A percentile compares a stretch with the other conserved stretches of the same genome.
Evolutionary conservation across 345 rosid species (phyloP).

Genomic region (Salix arbutifolia): DNA sequence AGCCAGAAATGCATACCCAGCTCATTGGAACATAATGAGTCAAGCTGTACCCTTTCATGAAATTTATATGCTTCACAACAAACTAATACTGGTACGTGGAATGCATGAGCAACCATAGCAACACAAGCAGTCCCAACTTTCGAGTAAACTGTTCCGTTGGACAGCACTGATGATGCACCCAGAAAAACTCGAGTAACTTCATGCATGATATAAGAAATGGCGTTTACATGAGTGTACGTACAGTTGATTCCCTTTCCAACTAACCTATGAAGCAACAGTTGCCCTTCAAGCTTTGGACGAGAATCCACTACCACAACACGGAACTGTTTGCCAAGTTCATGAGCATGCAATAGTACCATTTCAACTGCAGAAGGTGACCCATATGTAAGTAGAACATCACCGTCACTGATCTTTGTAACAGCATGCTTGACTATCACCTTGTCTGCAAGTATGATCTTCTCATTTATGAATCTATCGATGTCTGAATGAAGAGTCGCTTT

Average conservation of each 20-base stretch:
- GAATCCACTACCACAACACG: constrained; percentile 90
- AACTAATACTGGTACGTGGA: constrained; percentile 74
- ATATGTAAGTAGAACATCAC: constrained; percentile 91
- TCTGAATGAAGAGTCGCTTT: constrained; percentile 63
- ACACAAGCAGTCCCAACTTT: constrained; percentile 94
- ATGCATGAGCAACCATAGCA: constrained; percentile 95
- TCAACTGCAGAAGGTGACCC: constrained; percentile 89
- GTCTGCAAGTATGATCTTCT: constrained; percentile 75
- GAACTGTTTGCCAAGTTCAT: constrained; percentile 76
- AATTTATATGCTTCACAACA: constrained; percentile 97
- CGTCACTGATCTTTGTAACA: constrained; percentile 79
- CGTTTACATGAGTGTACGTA: constrained; percentile 85
- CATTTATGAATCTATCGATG: constrained; percentile 76
- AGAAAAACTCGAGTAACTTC: constrained; percentile 89
- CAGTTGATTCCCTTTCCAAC: constrained; percentile 72
- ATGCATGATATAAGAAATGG: constrained; percentile 88
- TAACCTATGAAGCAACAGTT: constrained; percentile 77
- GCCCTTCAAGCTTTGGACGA: constrained; percentile 92
- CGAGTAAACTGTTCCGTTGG: constrained; percentile 93
- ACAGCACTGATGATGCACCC: constrained; percentile 91
- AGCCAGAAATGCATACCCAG: constrained; percentile 55
- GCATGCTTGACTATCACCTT: constrained; percentile 79
- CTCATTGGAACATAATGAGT: constrained; percentile 92
- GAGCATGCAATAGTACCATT: constrained; percentile 79
- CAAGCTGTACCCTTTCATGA: constrained; percentile 93